A percentile compares a stretch with the other conserved stretches of the same genome.
These are phyloP conservation scores for Akanthomyces uredinophilus DNA, from an alignment of 2,329 filamentous ascomycete species.

Conservation along the genomic window DNA sequence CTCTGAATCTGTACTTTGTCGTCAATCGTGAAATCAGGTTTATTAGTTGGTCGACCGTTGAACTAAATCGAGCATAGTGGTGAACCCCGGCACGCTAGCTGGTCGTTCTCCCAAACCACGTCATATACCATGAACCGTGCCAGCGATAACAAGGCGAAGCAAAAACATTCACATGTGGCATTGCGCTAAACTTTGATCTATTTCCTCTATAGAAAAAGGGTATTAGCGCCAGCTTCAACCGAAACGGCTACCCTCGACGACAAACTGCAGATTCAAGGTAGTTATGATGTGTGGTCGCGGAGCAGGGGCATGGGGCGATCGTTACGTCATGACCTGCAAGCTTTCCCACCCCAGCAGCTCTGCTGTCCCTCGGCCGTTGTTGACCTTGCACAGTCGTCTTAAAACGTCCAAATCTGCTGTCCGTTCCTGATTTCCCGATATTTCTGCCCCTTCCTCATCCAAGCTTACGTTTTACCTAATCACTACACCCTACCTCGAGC, in stretches of 20 bases:
- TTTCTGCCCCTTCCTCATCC: background rate
- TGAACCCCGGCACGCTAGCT: no score
- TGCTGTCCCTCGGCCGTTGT: background rate
- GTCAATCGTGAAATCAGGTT: no score
- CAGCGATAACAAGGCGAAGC: background rate
- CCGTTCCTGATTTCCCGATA: background rate
- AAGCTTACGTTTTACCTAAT: background rate
- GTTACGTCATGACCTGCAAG: conserved; percentile 16
- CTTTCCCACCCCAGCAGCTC: background rate
- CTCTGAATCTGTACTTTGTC: no score
- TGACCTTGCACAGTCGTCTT: background rate
- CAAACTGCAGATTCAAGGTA: background rate
- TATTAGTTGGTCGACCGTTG: no score
- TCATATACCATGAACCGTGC: background rate
- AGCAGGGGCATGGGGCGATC: conserved; percentile 7
- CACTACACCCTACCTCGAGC: background rate
- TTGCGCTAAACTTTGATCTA: background rate
- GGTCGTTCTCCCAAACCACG: background rate
- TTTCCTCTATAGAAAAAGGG: background rate
- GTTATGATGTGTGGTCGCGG: background rate
- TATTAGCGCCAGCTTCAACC: background rate
- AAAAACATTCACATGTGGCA: background rate
- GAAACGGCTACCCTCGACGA: background rate
- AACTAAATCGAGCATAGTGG: no score
- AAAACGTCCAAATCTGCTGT: background rate